Evolutionary conservation across 2,329 filamentous ascomycete species (phyloP), one percentile per base, ranked within the genome.

Genomic region (Fusarium sublunatum): DNA sequence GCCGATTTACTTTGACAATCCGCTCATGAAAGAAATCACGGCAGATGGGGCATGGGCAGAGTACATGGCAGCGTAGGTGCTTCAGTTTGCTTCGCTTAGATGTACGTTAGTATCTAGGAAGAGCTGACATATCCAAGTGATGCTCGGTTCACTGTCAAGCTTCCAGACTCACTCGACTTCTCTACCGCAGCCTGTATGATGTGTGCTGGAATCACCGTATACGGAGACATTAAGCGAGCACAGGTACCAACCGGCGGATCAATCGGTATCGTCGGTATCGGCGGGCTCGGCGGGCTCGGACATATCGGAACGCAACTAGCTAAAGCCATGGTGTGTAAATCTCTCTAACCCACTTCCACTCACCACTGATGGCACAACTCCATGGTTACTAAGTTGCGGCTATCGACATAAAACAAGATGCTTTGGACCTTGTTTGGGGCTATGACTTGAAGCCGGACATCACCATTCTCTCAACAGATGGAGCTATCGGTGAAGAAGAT

Each of bases 321-420:
- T 7, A 56, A 61, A 15, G 40, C 56, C 8, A 61, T 61, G 56
- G 49, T 60, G 3, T 32, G n/a, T 3, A 0, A 4, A 5, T 0
- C 6, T 6, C 19, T 7, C 7, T 5, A 12, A 24, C 10, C 2
- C 2, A 2, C 5, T 28, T 2, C 1, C 1, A 10, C 19, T 2
- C 4, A 5, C 0, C 1, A 11, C 42, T 49, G 6, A 56, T 9
- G 4, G n/a, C 2, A 13, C 24, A 5, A 0, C 2, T 2, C 0
- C 13, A 59, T 48, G 54, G 54, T 4, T 61, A 59, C 5, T 19
- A 49, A 34, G 48, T 59, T 6, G 57, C 19, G 3, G 54, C 43
- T 8, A 49, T 59, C 2, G 58, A 61, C 7, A 19, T 43, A 0
- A 47, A 53, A 15, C 43, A 60, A 24, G n/a, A 49, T 15, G 24